These are phyloP conservation scores for Candida sphagnicola DNA, from an alignment of 805 yeast species.

Conservation along the genomic window DNA sequence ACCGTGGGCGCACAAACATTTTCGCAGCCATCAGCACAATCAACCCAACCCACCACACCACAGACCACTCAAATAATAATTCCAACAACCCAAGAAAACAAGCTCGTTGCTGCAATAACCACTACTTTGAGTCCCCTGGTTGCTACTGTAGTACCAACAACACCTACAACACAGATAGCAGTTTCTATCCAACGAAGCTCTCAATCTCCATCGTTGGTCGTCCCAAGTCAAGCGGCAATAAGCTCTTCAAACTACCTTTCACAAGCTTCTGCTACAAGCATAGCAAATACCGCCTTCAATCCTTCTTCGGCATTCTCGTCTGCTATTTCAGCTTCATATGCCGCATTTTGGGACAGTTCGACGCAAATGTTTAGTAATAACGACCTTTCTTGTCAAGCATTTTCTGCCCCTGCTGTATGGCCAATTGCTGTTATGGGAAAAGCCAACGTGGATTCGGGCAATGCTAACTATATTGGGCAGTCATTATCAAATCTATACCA, in stretches of 20 bases:
- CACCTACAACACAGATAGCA: too few relatives aligned
- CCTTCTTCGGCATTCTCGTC: background rate
- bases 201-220: background rate
- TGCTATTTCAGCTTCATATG: background rate
- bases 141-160: too few relatives aligned
- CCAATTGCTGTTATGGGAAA: conserved; percentile 23
- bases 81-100: background rate
- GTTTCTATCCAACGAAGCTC: too few relatives aligned
- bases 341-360: background rate
- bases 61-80: too few relatives aligned
- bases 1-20: background rate
- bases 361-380: background rate
- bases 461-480: conserved; percentile 9
- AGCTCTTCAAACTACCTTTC: background rate
- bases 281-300: background rate
- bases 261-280: background rate
- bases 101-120: background rate
- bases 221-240: background rate
- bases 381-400: conserved; percentile 3
- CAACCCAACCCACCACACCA: background rate
- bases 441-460: conserved; percentile 13
- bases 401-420: conserved; percentile 20
- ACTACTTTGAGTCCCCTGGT: background rate
- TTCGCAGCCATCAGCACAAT: background rate
- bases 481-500: conserved; percentile 11